Conservation (phyloP, 371 early-diverging fungal species). For the Mortierella sp. region DNA sequence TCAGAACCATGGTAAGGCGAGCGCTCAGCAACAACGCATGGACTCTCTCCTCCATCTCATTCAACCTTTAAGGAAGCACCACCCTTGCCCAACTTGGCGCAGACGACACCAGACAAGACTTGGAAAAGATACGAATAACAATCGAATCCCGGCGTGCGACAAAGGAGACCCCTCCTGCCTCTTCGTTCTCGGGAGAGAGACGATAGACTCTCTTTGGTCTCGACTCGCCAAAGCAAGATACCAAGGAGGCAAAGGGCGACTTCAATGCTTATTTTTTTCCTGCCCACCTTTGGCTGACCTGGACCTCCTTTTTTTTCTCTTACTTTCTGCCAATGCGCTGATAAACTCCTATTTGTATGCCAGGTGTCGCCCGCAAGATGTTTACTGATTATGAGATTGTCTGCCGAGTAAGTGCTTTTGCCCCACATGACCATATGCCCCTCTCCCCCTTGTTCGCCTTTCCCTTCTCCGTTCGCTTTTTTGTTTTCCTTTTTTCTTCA, state of each 20-base stretch:
- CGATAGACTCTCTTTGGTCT: neutral
- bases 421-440: slow-evolving; percentile 27
- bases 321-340: neutral
- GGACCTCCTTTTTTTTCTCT: slow-evolving; percentile 28
- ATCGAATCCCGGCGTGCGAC: neutral
- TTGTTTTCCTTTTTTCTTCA: neutral
- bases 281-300: slow-evolving; percentile 13
- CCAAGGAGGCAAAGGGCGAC: neutral
- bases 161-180: neutral
- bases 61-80: neutral
- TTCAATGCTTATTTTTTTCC: neutral
- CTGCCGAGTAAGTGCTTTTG: slow-evolving; percentile 77
- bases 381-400: slow-evolving; percentile 97
- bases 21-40: neutral
- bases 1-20: slow-evolving; percentile 80
- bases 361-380: slow-evolving; percentile 87
- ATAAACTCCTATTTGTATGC: slow-evolving; percentile 27
- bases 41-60: neutral
- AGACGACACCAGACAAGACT: neutral
- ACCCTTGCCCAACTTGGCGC: neutral
- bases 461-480: neutral
- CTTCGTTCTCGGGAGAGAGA: neutral
- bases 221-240: neutral
- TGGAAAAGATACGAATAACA: neutral
- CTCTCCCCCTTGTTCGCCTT: neutral